Base-by-base conservation (phyloP, 2,329 filamentous ascomycete genomes). In the Acrocalymma vagum region DNA sequence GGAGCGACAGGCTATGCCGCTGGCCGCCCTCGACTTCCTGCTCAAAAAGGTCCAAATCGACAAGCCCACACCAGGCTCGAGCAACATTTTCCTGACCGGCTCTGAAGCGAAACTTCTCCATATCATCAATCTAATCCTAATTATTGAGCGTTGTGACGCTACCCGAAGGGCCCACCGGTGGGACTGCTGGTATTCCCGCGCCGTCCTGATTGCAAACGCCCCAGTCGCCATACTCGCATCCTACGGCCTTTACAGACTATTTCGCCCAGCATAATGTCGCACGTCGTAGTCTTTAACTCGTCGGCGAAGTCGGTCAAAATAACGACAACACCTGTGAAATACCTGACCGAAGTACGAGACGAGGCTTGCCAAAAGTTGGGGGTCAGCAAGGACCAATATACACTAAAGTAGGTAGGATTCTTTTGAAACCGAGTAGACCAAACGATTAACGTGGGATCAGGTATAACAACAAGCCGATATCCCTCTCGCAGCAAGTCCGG, bases 351-450 rank as follows among this genome's bases (percentile, higher is more conserved):
- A 64, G 82, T 99, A 2, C 78, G 96, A 13, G 83, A 90, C 48
- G 88, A 97, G 70, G 93, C 93, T 29, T 97, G 93, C 69, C 78
- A 78, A 55, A 95, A 93, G 74, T 82, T 96, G 55, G 85, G 84
- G 45, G 72, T 93, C 21, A 77, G 84, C 44, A 77, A 86, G 21
- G 85, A 86, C 52, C 86, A 87, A 49, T 94, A 88, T 72, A 81
- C 86, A 15, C 74, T 99, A 43, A 97, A 95, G 88, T 93, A 74
- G 61, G 74, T 65, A 18, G 25, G n/a, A 27, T 53, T 24, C 14
- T 14, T 13, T 24, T 14, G 18, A 8, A 10, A 6, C 4, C 13
- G 5, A 11, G 6, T 20, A 9, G 10, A 14, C 26, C 6, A 16
- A 2, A n/a, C 13, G 18, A 15, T 41, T 55, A 29, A 58, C 36